Conservation (phyloP, 2,329 filamentous ascomycete genomes). For the Fusarium stilboides region DNA sequence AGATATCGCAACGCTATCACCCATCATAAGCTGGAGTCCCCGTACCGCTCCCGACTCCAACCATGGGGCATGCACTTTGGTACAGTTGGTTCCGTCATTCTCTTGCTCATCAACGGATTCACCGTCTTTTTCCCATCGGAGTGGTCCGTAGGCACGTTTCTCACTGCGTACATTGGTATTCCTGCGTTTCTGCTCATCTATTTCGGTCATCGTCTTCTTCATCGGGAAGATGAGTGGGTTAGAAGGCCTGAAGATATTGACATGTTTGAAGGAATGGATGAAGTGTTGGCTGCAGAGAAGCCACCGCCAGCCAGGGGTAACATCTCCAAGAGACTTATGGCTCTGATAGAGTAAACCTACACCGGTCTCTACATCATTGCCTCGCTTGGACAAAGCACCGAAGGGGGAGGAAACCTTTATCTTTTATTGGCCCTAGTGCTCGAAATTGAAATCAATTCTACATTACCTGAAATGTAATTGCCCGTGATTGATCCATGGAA, state of each 20-base stretch:
- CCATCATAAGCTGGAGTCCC: not conserved
- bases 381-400: too few species aligned
- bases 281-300: not conserved
- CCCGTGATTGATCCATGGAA: too few species aligned
- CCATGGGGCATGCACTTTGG: not conserved
- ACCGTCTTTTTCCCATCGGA: slow-evolving; percentile 35
- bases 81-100: slow-evolving; percentile 23
- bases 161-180: slow-evolving; percentile 39
- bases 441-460: too few species aligned
- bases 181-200: slow-evolving; percentile 25
- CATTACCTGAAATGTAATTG: too few species aligned
- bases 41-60: not conserved
- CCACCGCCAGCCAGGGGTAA: too few species aligned
- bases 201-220: slow-evolving; percentile 4
- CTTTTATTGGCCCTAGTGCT: too few species aligned
- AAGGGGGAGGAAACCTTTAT: too few species aligned
- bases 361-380: too few species aligned
- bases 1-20: not conserved
- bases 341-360: too few species aligned
- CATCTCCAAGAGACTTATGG: too few species aligned
- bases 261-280: not conserved
- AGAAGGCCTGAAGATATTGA: not conserved
- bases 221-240: not conserved
- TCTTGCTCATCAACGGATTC: slow-evolving; percentile 75
- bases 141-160: slow-evolving; percentile 35